Base-by-base conservation (phyloP, 1,284 basidiomycete species). In the Malassezia sympodialis region DNA sequence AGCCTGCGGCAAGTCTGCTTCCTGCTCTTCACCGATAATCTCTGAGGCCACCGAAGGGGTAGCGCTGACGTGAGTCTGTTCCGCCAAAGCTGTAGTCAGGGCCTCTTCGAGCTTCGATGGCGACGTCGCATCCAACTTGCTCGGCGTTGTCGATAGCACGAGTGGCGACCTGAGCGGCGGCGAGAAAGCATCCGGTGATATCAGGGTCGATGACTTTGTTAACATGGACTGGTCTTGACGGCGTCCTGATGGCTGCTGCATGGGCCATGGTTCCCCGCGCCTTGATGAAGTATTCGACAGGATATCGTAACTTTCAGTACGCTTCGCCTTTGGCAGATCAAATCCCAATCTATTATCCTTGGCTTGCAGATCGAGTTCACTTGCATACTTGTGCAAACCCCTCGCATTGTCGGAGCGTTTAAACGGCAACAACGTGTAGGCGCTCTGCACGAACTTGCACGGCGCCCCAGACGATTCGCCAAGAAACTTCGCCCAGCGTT, bases 401-500 rank as follows among this genome's bases (percentile, higher is more conserved):
- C 31, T 41, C 26, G 37, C 41, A 31, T 45, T 17, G 30, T 56
- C 49, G 31, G 27, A 32, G 47, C 27, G 31, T 11, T 28, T 28
- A 3, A 14, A 24, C 31, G 37, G 39, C 4, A 17, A 32, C 53
- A 27, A 26, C 12, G 15, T 27, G 19, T 14, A 17, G 27, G 48
- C 50, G 21, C 53, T 57, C 21, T 49, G 47, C 21, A 59, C 51
- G 35, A 59, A 58, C 26, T 53, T 42, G 42, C 57, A 53, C 8
- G 49, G 27, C 12, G 46, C 19, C 6, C 58, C 56, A 5, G 56
- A 57, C 53, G 64, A 60, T 19, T 67, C 66, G 19, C 56, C 50
- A 23, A 66, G 63, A 30, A 66, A 61, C 10, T 51, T 58, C 10
- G 63, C 60, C 70, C 70, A 73, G 51, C 70, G 63, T 50, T 73